Base-by-base conservation (phyloP, 768 basidiomycete species). In the Cubamyces lactineus region DNA sequence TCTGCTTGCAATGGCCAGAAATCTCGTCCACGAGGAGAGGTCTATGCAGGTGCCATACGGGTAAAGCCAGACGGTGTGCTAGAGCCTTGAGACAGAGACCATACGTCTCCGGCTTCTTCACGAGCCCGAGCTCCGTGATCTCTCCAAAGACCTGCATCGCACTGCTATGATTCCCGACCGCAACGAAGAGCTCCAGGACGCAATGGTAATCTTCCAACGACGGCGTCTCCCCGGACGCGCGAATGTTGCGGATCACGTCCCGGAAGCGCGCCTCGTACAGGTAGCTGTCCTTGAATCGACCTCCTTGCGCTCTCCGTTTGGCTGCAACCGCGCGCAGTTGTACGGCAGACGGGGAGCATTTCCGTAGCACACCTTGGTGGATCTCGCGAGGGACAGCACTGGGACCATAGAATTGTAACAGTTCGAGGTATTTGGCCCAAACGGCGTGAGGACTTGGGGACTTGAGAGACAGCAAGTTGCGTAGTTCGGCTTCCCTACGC, bases 151-250 rank as follows among this genome's bases (percentile, higher is more conserved):
- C 83, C 40, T 81, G 72, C 71, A 83, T 77, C 26, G 82, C 80
- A 11, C 88, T 89, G 21, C 77, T 68, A 66, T 84, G 78, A 68
- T 93, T 82, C n/a, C 91, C 92, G 3, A 85, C 84, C 0, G 86
- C 84, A 38, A 91, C 88, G 62, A 91, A 91, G 62, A 91, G 89
- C 63, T 83, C 80, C 53, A 94, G 72, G 61, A 94, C 76, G 68
- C 86, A 87, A 71, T 92, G 81, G 72, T 89, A 94, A 72, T 94
- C 92, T 2, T 85, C 83, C 54, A 88, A 60, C 13, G 70, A 67
- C 13, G 74, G 81, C 59, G 73, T 70, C 57, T 69, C 67, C 2
- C 85, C 86, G 13, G 81, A 69, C 41, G 78, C 76, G 55, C 85
- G 85, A 23, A 93, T 92, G 71, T 90, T 89, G 54, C 80, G 80